A percentile compares a stretch with the other conserved stretches of the same genome.
phyloP scores from a whole-genome alignment of 2,329 filamentous ascomycete genomes.

The Cordyceps fumosorosea region DNA sequence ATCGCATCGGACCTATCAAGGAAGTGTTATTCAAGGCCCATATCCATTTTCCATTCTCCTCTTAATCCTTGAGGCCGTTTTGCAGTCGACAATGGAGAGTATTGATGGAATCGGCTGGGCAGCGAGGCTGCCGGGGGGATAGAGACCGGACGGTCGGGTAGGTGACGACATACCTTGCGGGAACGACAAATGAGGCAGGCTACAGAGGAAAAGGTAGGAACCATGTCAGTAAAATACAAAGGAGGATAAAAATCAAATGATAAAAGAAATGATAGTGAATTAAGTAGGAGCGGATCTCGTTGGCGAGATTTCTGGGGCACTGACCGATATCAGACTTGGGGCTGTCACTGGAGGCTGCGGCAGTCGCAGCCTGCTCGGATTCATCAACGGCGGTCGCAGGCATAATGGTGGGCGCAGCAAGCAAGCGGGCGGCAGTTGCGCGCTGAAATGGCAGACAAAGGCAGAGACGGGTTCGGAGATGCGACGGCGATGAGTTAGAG shows the following conservation, averaged over 20 bases:
- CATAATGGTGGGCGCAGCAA: conserved; percentile 11
- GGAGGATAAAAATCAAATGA: background rate
- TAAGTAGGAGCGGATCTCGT: conserved; percentile 6
- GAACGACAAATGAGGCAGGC: conserved; percentile 16
- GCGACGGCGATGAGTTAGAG: background rate
- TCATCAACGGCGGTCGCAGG: conserved; percentile 13
- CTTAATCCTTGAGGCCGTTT: background rate
- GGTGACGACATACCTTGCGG: conserved; percentile 14
- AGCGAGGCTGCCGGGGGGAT: background rate
- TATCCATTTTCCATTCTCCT: background rate
- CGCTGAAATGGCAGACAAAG: background rate
- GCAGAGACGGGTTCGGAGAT: background rate
- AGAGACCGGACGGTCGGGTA: background rate
- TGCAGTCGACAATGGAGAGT: background rate
- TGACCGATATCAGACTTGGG: conserved; percentile 15
- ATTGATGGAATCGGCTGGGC: background rate
- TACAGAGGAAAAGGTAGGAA: conserved; percentile 1
- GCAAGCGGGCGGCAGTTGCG: background rate
- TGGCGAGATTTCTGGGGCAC: conserved; percentile 8
- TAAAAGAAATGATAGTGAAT: background rate
- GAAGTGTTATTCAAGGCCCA: background rate
- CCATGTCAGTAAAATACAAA: conserved; percentile 9
- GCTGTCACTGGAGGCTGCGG: conserved; percentile 12
- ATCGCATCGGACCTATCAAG: conserved; percentile 21
- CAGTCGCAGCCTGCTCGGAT: conserved; percentile 7